Evolutionary conservation across 108 stramenopile species (phyloP), one percentile per base, ranked within the genome.

Genomic region (Nitzschia inconspicua): DNA sequence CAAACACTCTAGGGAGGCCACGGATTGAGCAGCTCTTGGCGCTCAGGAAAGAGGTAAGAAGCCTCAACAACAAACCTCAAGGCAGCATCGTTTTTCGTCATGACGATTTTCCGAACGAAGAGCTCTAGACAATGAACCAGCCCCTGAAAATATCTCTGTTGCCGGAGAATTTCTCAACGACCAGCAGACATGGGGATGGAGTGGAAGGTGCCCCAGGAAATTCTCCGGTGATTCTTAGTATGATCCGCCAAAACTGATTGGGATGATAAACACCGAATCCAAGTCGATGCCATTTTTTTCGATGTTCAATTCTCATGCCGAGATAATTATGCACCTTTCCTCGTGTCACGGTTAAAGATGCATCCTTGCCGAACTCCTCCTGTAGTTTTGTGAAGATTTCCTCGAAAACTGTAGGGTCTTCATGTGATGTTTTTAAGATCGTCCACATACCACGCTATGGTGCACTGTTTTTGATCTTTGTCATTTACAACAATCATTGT

Each of bases 41-140:
- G 25, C 11, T 53, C 29, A 13, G 51, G 13, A 30, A 30, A 53
- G 51, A 53, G 28, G 13, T 16, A 30, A 53, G 20, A 53, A 13
- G 10, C 11, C 9, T 53, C 28, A 26, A 53, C 7, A 30, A 20
- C 25, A 0, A 0, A 14, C 0, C 10, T 9, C 28, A 53, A 53
- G 10, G n/a, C n/a, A n/a, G n/a, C n/a, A n/a, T n/a, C n/a, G n/a
- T n/a, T n/a, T n/a, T n/a, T n/a, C n/a, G n/a, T 10, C 16, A 20
- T 30, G 14, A 25, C 20, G 23, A 25, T 13, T 53, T 53, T 53
- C 14, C 9, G 9, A 27, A 20, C 28, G 11, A 10, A 19, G 23
- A n/a, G 24, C 23, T 53, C 10, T 53, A 53, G 63, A 63, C 37
- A 63, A 63, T 37, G 51, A 35, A 31, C 63, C 63, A 8, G 51